These are phyloP conservation scores for Marasmius fiardii DNA, from an alignment of 1,284 basidiomycete genomes.

Conservation along the genomic window DNA sequence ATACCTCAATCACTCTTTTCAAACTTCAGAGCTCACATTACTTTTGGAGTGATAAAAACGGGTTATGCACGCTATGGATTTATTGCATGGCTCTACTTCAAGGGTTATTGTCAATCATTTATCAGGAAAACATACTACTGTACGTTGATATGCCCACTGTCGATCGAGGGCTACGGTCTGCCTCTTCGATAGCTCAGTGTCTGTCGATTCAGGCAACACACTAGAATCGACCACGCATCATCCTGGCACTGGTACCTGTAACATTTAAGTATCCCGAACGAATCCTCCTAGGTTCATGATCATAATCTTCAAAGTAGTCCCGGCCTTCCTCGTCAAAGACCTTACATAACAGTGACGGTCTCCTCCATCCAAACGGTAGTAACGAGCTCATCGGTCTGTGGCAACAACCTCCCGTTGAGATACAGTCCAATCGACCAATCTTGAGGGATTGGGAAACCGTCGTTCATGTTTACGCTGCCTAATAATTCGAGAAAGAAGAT, in stretches of 20 bases:
- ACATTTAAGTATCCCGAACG: background rate
- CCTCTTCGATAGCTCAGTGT: no score
- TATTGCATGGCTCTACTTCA: background rate
- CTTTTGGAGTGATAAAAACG: background rate
- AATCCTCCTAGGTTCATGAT: background rate
- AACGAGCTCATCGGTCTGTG: background rate
- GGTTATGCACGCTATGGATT: background rate
- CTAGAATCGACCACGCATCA: background rate
- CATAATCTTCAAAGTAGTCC: background rate
- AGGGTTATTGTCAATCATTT: background rate
- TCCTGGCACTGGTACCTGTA: background rate
- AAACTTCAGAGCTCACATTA: no score
- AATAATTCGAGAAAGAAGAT: background rate
- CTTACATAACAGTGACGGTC: background rate
- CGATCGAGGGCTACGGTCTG: no score
- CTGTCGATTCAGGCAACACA: no score
- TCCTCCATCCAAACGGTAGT: background rate
- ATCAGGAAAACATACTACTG: background rate
- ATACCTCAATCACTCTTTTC: background rate
- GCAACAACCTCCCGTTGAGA: background rate
- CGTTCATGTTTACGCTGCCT: background rate
- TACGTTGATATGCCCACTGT: background rate
- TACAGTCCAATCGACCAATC: background rate
- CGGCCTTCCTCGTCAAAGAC: background rate
- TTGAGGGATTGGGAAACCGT: background rate